Base-by-base conservation (phyloP, 1,139 yeast genomes). In the Eremothecium sinecaudum region DNA sequence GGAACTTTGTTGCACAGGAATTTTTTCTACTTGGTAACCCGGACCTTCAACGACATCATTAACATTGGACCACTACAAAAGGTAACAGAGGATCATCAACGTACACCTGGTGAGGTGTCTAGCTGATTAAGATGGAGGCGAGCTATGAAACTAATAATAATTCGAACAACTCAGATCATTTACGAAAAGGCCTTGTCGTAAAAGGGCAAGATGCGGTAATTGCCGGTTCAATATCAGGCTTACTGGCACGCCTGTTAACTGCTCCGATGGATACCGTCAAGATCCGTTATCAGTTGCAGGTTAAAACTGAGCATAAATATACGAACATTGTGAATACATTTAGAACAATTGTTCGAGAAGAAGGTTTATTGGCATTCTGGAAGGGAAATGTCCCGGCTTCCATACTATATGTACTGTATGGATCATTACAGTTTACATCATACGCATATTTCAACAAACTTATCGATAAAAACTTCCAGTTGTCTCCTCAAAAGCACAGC, bases 351-450 rank as follows among this genome's bases (percentile, higher is more conserved):
- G 46, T 59, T 2, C 46, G 47, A 12, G 62, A 66, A 18, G 84
- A 78, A 48, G 83, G 84, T 2, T n/a, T 69, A 1, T 43, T 46
- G 8, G 77, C 87, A 0, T 64, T 90, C 15, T 90, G 97, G 97
- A 87, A 86, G 56, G 98, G 98, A 1, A 90, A 90, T 54, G 71
- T 83, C 0, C 94, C 98, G 0, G 98, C 97, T 0, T 87, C 84
- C 45, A 59, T 76, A 27, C 71, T 90, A 74, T 90, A 90, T 51
- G 66, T 90, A 12, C 46, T 81, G 15, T 90, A 90, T 49, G 95
- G 97, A 9, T 86, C 83, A 1, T 63, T 74, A 1, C 97, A 90
- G 55, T 90, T 90, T 59, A 66, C 90, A 1, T 63, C 84, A 1
- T 84, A 79, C 53, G 65, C 83, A 1, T 53, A 66, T 1, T 57